Evolutionary conservation across 176 grass and related monocot genomes (phyloP).

Genomic region (Saccharum officinarum): DNA sequence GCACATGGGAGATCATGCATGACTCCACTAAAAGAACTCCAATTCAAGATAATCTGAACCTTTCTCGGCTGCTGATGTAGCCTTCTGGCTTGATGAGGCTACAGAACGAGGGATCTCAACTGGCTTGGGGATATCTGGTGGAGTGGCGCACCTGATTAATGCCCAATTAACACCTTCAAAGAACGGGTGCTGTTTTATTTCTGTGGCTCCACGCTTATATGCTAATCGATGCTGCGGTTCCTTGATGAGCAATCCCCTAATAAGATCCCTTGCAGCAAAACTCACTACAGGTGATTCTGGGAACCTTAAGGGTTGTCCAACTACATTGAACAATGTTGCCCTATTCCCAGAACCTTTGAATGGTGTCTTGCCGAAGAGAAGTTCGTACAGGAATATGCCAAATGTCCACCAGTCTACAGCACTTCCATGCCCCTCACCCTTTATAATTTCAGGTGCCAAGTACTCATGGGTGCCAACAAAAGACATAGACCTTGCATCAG

Average conservation of each 20-base stretch:
- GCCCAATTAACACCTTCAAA: conserved; percentile 88
- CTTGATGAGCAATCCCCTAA: conserved; percentile 82
- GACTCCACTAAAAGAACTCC: conserved; percentile 68
- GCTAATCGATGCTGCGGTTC: conserved; percentile 75
- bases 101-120: conserved; percentile 50
- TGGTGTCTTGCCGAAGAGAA: conserved; percentile 76
- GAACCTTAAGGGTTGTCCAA: conserved; percentile 69
- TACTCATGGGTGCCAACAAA: conserved; percentile 40
- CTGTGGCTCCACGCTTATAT: conserved; percentile 74
- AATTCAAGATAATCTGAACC: conserved; percentile 80
- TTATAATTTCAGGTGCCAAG: neutral
- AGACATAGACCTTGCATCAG: conserved; percentile 82
- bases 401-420: conserved; percentile 94
- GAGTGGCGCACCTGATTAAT: conserved; percentile 71
- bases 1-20: conserved; percentile 18
- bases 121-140: conserved; percentile 71
- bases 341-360: conserved; percentile 82
- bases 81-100: conserved; percentile 57
- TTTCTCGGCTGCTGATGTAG: conserved; percentile 36
- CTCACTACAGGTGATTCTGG: conserved; percentile 67
- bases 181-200: conserved; percentile 86
- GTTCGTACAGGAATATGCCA: conserved; percentile 87
- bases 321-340: conserved; percentile 81
- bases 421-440: conserved; percentile 84
- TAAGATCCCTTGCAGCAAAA: conserved; percentile 70